These are phyloP conservation scores for Extremus antarcticus DNA, from an alignment of 495 filamentous ascomycete species.

Conservation along the genomic window DNA sequence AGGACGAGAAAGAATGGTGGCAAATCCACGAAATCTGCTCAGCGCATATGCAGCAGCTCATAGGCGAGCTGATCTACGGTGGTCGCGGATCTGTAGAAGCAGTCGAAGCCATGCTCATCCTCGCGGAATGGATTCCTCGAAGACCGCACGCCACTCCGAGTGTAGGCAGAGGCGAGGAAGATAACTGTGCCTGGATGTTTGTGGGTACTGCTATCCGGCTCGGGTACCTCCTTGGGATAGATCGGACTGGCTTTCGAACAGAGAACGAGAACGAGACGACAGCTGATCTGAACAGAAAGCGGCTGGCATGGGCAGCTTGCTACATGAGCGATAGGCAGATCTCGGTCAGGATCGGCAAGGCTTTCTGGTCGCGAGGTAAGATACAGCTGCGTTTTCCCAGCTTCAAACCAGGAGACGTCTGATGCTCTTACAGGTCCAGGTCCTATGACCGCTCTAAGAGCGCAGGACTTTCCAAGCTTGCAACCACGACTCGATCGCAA, in stretches of 20 bases:
- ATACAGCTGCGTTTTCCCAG: not conserved
- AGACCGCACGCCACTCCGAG: conserved; percentile 32
- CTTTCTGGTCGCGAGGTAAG: conserved; percentile 16
- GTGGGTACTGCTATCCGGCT: conserved; percentile 51
- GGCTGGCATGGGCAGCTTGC: conserved; percentile 19
- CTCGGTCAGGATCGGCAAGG: conserved; percentile 18
- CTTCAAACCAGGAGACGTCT: no score
- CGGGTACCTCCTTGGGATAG: conserved; percentile 46
- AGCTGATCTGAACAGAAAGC: conserved; percentile 15
- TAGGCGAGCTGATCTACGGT: conserved; percentile 48
- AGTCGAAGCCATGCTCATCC: conserved; percentile 49
- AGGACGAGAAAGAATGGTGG: conserved; percentile 45
- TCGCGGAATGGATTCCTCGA: conserved; percentile 56
- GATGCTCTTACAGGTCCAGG: conserved; percentile 7
- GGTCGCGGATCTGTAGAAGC: conserved; percentile 50
- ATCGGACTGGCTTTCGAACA: conserved; percentile 13
- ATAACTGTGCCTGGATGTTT: conserved; percentile 57
- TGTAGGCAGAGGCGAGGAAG: conserved; percentile 54
- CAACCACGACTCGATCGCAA: conserved; percentile 1
- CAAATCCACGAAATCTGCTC: conserved; percentile 51
- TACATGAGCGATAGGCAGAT: conserved; percentile 20
- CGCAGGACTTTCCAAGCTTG: conserved; percentile 16
- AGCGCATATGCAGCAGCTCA: conserved; percentile 51
- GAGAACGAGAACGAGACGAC: conserved; percentile 9
- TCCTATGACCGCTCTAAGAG: conserved; percentile 15